Evolutionary conservation across 75 land plant species (phyloP), one percentile per base, ranked within the genome.

Genomic region (Picea sitchensis): DNA sequence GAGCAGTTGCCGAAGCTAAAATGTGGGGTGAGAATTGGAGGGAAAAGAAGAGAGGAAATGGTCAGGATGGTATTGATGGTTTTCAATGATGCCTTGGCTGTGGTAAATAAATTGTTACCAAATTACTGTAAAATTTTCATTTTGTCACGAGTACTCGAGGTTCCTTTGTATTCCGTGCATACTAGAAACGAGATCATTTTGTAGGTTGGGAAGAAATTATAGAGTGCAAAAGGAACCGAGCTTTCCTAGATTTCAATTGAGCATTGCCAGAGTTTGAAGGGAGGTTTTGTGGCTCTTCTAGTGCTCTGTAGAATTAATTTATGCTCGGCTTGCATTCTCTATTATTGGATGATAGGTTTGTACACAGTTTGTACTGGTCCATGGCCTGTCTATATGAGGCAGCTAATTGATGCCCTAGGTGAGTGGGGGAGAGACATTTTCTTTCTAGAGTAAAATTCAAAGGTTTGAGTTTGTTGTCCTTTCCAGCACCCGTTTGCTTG

Each of bases 1-100:
- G 92, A 60, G 94, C 94, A n/a, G 92, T 94, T 72, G 96, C 96
- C 4, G 96, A 94, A 83, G 94, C 96, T 60, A 92, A 88, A 84
- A 83, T 92, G 83, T 94, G 96, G 96, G 96, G 96, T 30, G 96
- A 86, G 80, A 90, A 85, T 61, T 90, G 76, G 84, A 81, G 93
- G 68, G 89, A 91, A 69, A 85, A 87, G 73, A 83, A 87, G 77
- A 76, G 88, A 36, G 90, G 85, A 62, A 81, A 77, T 77, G 79
- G 63, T 5, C 88, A 82, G 32, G 82, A 58, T 77, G 80, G 56
- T 12, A 44, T 23, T 71, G 80, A 64, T 68, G 72, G 73, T 38
- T 69, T 69, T 69, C 47, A 69, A 20, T 31, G 79, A 41, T 77
- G 79, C 18, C 15, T 61, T 61, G 79, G 77, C 20, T 56, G 14